Percentiles rank a stretch among this genome's conserved stretches.
Conservation (phyloP, 2,329 filamentous ascomycete species). For the Xylariales sp. region DNA sequence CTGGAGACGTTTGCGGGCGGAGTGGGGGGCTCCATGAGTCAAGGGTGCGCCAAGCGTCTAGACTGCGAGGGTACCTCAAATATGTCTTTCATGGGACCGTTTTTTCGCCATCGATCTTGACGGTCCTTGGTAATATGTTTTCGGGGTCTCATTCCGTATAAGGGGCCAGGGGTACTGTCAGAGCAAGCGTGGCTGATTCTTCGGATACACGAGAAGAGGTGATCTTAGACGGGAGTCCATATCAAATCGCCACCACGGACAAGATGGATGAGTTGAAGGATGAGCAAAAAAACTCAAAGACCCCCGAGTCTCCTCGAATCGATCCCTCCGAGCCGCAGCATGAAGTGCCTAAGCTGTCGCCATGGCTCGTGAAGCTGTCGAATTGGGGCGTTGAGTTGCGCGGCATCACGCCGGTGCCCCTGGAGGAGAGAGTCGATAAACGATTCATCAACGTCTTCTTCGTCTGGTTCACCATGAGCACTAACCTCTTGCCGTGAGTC, state of each 20-base stretch:
- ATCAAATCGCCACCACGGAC: too few relatives aligned
- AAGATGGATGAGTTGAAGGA: slow-evolving; percentile 11
- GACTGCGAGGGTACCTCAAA: background rate
- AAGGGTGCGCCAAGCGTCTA: background rate
- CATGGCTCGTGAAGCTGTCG: slow-evolving; percentile 31
- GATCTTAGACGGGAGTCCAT: background rate
- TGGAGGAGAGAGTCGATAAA: slow-evolving; percentile 48
- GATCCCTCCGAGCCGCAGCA: slow-evolving; percentile 12
- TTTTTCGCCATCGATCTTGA: background rate
- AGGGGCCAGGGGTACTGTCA: background rate
- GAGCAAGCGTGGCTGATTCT: background rate
- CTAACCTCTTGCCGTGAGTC: slow-evolving; percentile 48
- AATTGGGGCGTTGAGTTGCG: slow-evolving; percentile 43
- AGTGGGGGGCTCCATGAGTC: background rate
- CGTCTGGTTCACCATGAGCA: slow-evolving; percentile 49
- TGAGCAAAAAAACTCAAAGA: background rate
- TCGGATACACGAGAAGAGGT: background rate
- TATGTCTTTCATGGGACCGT: background rate
- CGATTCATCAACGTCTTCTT: slow-evolving; percentile 48
- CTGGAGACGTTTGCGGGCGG: slow-evolving; percentile 5
- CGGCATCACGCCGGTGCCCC: slow-evolving; percentile 46
- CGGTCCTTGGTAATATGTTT: background rate
- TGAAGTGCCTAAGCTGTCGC: slow-evolving; percentile 9
- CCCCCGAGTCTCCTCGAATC: background rate
- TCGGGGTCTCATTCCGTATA: background rate